Percentiles rank a stretch among this genome's conserved stretches.
Conservation (phyloP, 441 rosid species). For the Biscutella laevigata region DNA sequence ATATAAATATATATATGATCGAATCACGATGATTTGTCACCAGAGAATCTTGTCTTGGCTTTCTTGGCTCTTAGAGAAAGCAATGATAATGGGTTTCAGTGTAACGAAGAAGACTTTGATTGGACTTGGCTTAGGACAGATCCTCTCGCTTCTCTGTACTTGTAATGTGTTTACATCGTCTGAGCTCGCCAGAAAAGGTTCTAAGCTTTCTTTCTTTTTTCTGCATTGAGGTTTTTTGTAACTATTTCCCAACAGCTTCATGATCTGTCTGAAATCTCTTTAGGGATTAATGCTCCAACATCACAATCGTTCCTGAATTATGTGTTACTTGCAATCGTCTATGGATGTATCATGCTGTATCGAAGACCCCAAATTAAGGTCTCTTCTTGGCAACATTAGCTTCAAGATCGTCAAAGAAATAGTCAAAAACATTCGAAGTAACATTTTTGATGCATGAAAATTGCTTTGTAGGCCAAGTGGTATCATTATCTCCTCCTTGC, state of each 20-base stretch:
- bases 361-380: constrained; percentile 54
- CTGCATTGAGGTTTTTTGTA: no score
- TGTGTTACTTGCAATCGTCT: constrained; percentile 52
- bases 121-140: constrained; percentile 27
- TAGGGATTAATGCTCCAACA: constrained; percentile 81
- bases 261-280: not conserved
- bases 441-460: not conserved
- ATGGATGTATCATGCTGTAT: constrained; percentile 59
- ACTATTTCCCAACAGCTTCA: no score
- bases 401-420: no score
- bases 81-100: constrained; percentile 10
- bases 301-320: constrained; percentile 71
- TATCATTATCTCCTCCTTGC: constrained; percentile 67
- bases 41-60: not conserved
- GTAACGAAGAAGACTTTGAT: constrained; percentile 18
- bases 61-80: no score
- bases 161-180: not conserved
- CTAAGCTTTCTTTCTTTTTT: not conserved
- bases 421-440: no score
- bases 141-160: constrained; percentile 20
- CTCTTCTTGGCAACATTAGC: not conserved
- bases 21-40: no score
- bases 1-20: no score
- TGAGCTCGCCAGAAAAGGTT: constrained; percentile 17
- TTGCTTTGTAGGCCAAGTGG: constrained; percentile 80